Evolutionary conservation across 2,329 filamentous ascomycete species (phyloP).

Genomic region (Fusarium citri): DNA sequence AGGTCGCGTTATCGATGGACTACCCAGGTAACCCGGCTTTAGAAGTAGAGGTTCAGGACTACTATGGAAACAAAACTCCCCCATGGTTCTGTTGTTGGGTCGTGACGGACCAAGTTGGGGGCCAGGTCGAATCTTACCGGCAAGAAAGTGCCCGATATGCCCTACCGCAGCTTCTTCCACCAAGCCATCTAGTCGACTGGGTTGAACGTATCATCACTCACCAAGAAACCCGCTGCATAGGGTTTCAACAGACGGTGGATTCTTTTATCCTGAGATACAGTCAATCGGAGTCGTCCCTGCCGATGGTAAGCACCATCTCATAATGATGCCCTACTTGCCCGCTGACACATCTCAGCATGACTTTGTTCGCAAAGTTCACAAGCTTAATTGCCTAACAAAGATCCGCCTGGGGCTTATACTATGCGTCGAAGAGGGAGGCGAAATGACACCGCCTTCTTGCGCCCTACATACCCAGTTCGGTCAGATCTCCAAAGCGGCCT

Average conservation of each 20-base stretch:
- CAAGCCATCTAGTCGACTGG: conserved; percentile 41
- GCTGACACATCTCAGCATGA: conserved; percentile 32
- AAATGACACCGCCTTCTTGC: conserved; percentile 43
- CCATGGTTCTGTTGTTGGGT: conserved; percentile 49
- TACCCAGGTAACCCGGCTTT: conserved; percentile 44
- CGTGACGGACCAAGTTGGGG: conserved; percentile 44
- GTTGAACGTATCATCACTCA: conserved; percentile 41
- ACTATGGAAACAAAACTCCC: conserved; percentile 36
- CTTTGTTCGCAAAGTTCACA: conserved; percentile 44
- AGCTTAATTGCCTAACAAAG: conserved; percentile 46
- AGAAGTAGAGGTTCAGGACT: conserved; percentile 44
- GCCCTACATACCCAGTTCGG: conserved; percentile 47
- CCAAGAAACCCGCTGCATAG: conserved; percentile 43
- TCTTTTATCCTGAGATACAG: conserved; percentile 45
- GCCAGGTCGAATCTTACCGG: conserved; percentile 43
- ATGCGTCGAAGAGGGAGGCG: conserved; percentile 41
- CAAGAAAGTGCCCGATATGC: conserved; percentile 47
- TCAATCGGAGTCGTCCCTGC: conserved; percentile 35
- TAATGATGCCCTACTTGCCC: not conserved
- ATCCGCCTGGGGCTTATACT: conserved; percentile 44
- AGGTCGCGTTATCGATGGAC: conserved; percentile 44
- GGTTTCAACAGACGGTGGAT: conserved; percentile 47
- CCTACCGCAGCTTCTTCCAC: conserved; percentile 40
- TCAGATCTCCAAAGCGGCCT: conserved; percentile 46
- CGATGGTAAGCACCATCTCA: conserved; percentile 38